These are phyloP conservation scores for Periconia sp. DNA, from an alignment of 2,329 filamentous ascomycete species.

Conservation along the genomic window DNA sequence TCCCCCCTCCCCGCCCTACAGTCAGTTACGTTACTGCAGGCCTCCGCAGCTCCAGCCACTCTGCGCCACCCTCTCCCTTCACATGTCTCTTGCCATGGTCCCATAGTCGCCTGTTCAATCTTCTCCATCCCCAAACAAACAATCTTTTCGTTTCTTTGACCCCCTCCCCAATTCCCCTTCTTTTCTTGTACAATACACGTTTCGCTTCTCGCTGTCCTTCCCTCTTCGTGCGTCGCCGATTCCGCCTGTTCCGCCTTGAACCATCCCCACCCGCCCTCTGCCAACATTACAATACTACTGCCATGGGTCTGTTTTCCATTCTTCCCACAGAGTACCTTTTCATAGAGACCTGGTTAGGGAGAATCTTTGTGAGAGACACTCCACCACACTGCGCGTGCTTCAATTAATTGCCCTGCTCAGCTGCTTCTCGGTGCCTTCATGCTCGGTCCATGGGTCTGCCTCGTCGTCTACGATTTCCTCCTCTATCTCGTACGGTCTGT, in stretches of 20 bases:
- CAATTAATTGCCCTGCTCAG: slow-evolving; percentile 42
- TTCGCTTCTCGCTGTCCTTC: not conserved
- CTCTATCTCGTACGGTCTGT: slow-evolving; percentile 63
- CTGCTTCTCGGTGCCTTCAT: slow-evolving; percentile 61
- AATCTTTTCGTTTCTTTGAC: too few relatives aligned
- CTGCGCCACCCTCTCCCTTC: too few relatives aligned
- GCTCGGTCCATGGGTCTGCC: slow-evolving; percentile 62
- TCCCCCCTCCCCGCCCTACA: too few relatives aligned
- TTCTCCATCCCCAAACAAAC: too few relatives aligned
- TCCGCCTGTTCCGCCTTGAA: not conserved
- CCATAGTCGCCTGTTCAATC: too few relatives aligned
- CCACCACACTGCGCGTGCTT: not conserved
- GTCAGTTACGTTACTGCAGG: too few relatives aligned
- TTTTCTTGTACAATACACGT: not conserved
- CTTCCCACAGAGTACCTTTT: slow-evolving; percentile 60
- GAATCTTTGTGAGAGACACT: slow-evolving; percentile 58
- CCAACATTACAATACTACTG: not conserved
- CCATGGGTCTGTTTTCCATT: slow-evolving; percentile 67
- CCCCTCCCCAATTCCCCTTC: not conserved
- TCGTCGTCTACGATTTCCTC: slow-evolving; percentile 65
- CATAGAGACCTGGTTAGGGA: slow-evolving; percentile 64
- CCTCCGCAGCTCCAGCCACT: too few relatives aligned
- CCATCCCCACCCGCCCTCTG: too few relatives aligned
- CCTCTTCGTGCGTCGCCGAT: not conserved
- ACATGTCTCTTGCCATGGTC: too few relatives aligned